These are phyloP conservation scores for Suillus clintonianus DNA, from an alignment of 768 basidiomycete genomes.

Conservation along the genomic window DNA sequence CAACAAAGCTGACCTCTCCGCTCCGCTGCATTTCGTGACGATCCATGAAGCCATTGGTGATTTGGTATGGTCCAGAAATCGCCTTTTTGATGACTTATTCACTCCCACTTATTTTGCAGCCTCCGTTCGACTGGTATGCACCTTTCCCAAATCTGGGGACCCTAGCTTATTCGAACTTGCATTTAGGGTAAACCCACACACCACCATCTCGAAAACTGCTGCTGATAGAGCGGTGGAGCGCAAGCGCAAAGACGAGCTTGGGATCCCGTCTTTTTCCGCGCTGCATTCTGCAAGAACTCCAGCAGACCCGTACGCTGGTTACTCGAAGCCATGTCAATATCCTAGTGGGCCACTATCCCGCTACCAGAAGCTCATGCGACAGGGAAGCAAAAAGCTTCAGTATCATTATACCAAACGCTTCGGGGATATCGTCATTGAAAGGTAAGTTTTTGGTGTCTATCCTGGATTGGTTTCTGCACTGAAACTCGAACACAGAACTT, in stretches of 20 bases:
- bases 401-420: slow-evolving; percentile 61
- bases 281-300: slow-evolving; percentile 15
- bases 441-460: slow-evolving; percentile 35
- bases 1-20: slow-evolving; percentile 42
- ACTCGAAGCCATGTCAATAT: slow-evolving; percentile 44
- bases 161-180: slow-evolving; percentile 1
- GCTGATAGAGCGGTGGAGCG: slow-evolving; percentile 35
- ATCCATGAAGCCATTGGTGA: slow-evolving; percentile 70
- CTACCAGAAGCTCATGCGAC: slow-evolving; percentile 46
- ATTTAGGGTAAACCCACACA: slow-evolving; percentile 60
- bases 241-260: slow-evolving; percentile 35
- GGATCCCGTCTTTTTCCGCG: slow-evolving; percentile 51
- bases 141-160: background rate
- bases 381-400: slow-evolving; percentile 35
- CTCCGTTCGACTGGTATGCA: slow-evolving; percentile 67
- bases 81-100: slow-evolving; percentile 6
- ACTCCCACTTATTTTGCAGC: slow-evolving; percentile 37
- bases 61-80: slow-evolving; percentile 46
- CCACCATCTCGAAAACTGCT: slow-evolving; percentile 33
- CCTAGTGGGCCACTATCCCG: slow-evolving; percentile 41
- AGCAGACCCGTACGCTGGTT: slow-evolving; percentile 44
- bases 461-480: background rate
- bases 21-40: slow-evolving; percentile 60
- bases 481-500: background rate
- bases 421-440: slow-evolving; percentile 46